Evolutionary conservation across 2,329 filamentous ascomycete species (phyloP).

Genomic region (Penicillium psychrosexuale): DNA sequence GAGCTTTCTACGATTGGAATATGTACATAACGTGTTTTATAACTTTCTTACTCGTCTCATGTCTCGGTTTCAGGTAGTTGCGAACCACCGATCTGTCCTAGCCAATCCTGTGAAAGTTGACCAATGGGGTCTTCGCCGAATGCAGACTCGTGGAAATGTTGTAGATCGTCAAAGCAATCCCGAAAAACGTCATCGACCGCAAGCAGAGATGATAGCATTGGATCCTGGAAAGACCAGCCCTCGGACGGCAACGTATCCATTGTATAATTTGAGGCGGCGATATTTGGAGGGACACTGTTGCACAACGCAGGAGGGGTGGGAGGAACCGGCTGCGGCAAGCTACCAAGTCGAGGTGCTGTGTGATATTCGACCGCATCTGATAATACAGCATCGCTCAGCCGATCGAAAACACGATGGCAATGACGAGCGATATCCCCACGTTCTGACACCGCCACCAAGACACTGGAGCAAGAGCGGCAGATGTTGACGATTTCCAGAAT

Average conservation of each 20-base stretch:
- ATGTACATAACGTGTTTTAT: too few species aligned
- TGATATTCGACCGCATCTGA: conserved; percentile 40
- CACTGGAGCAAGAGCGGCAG: conserved; percentile 45
- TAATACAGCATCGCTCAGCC: conserved; percentile 44
- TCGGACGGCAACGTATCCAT: too few species aligned
- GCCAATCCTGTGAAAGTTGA: conserved; percentile 35
- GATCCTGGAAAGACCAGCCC: too few species aligned
- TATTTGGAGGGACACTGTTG: too few species aligned
- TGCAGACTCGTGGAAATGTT: conserved; percentile 21
- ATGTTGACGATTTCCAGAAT: conserved; percentile 29
- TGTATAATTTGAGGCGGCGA: too few species aligned
- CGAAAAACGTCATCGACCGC: conserved; percentile 41
- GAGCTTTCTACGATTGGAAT: too few species aligned
- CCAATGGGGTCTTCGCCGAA: conserved; percentile 29
- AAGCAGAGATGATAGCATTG: too few species aligned
- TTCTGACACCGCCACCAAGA: conserved; percentile 46
- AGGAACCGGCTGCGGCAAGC: too few species aligned
- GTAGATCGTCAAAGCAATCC: conserved; percentile 39
- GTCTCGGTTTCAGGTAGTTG: neutral
- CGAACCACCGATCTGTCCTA: conserved; percentile 25
- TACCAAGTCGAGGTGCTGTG: conserved; percentile 13
- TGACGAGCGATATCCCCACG: conserved; percentile 42
- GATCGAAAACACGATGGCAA: conserved; percentile 46
- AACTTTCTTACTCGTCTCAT: too few species aligned
- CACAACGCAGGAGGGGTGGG: too few species aligned